Evolutionary conservation across 108 stramenopile genomes (phyloP).

Genomic region (Nitzschia sp.): DNA sequence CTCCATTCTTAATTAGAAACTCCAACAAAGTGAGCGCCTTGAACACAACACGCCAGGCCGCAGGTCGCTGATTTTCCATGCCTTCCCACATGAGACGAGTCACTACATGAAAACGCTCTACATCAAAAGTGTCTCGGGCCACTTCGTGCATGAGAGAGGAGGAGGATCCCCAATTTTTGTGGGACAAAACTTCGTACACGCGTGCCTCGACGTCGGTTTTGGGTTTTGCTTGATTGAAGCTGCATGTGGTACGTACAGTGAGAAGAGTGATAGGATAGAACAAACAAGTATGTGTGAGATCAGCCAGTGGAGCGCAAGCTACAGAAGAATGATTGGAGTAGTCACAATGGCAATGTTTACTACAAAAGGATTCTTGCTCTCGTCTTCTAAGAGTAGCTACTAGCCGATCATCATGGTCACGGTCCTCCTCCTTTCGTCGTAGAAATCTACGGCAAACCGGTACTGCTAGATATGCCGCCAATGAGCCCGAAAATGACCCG

Average conservation of each 20-base stretch:
- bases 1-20: conserved; percentile 95
- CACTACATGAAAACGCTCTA: conserved; percentile 75
- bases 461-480: neutral
- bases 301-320: neutral
- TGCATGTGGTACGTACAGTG: too few species aligned
- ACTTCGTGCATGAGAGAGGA: conserved; percentile 95
- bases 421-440: neutral
- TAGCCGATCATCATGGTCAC: neutral
- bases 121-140: conserved; percentile 92
- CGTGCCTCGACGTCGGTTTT: conserved; percentile 93
- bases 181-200: conserved; percentile 95
- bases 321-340: too few species aligned
- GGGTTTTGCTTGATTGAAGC: conserved; percentile 91
- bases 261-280: too few species aligned
- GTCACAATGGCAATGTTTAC: too few species aligned
- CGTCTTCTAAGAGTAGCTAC: neutral
- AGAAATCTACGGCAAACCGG: neutral
- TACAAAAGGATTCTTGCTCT: too few species aligned
- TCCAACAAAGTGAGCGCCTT: conserved; percentile 92
- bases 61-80: conserved; percentile 82
- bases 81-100: conserved; percentile 85
- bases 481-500: neutral
- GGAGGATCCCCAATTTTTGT: conserved; percentile 98
- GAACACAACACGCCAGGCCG: conserved; percentile 90
- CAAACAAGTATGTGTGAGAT: neutral